phyloP scores from a whole-genome alignment of 129 eudicot species.

The Centrapalus pauciflorus region DNA sequence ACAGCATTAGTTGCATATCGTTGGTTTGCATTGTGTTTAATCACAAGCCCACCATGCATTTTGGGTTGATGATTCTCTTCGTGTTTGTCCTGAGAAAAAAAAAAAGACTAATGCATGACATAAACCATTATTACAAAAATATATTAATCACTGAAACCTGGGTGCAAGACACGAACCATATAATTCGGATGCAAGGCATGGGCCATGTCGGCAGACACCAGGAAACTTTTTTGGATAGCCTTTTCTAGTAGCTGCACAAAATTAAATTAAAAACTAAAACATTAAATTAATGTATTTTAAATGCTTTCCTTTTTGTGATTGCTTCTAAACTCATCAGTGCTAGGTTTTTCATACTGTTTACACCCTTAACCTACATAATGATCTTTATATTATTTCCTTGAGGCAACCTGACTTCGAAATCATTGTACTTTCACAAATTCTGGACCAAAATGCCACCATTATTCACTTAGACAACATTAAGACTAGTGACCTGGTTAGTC shows the following conservation, averaged over 20 bases:
- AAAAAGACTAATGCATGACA: not conserved
- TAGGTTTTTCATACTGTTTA: not conserved
- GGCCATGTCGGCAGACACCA: conserved; percentile 99
- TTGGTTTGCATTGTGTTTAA: conserved; percentile 95
- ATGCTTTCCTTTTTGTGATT: not conserved
- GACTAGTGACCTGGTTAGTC: too few species aligned
- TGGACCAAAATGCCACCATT: not conserved
- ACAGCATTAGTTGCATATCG: conserved; percentile 95
- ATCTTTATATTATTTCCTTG: not conserved
- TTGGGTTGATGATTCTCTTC: conserved; percentile 99
- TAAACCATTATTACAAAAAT: not conserved
- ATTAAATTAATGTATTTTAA: conserved; percentile 9
- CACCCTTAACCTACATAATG: not conserved
- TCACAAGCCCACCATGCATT: conserved; percentile 89
- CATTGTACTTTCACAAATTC: not conserved
- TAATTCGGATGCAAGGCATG: conserved; percentile 98
- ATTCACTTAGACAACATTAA: too few species aligned
- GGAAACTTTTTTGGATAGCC: conserved; percentile 80
- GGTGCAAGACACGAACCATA: conserved; percentile 41
- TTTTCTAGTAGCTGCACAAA: conserved; percentile 52
- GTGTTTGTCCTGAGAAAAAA: conserved; percentile 71
- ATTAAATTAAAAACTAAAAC: not conserved
- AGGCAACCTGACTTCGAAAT: not conserved
- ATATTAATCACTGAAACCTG: not conserved
- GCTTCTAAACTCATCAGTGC: not conserved